Evolutionary conservation across 768 basidiomycete species (phyloP), one percentile per base, ranked within the genome.

Genomic region (Mycena latifolia): DNA sequence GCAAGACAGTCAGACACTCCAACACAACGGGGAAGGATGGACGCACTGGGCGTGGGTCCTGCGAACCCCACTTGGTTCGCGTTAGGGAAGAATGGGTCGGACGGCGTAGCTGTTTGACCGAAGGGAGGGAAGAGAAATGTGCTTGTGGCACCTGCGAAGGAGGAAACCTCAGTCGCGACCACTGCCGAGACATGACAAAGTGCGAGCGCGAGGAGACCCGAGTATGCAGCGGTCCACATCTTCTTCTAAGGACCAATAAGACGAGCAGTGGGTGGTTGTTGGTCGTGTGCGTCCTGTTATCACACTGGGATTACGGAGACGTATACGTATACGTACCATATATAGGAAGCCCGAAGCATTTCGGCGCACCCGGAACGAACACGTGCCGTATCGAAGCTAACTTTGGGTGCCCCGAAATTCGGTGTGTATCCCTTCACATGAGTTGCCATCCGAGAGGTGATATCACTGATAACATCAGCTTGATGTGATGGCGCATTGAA

Each of bases 21-120:
- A 31, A 17, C 33, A 5, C 2, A 27, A 37, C 3, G 25, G 31
- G 4, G 27, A 27, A 33, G 14, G 3, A 8, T 52, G 27, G 11
- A 73, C 79, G 60, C 69, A 85, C 85, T 86, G 0, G 84, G 81
- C 4, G 85, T 86, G 18, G 85, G 77, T 5, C 85, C 85, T 27
- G 81, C 61, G 65, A 81, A 82, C n/a, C 84, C 84, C 12, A 86
- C 81, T 46, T 81, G 73, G 15, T 75, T 73, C 15, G 72, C 79
- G 64, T 80, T 77, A 0, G 83, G 82, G 62, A 86, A 87, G 69
- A 78, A 75, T 20, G 78, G 74, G 55, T 78, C 77, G 17, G 78
- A 73, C 6, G 75, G 71, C 11, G 80, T 78, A 28, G 77, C 74
- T 29, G 82, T 79, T 28, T 76, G 79, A 47, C 74, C 74, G 11